Conservation (phyloP, 1,284 basidiomycete species). For the Rhodotorula sp. region DNA sequence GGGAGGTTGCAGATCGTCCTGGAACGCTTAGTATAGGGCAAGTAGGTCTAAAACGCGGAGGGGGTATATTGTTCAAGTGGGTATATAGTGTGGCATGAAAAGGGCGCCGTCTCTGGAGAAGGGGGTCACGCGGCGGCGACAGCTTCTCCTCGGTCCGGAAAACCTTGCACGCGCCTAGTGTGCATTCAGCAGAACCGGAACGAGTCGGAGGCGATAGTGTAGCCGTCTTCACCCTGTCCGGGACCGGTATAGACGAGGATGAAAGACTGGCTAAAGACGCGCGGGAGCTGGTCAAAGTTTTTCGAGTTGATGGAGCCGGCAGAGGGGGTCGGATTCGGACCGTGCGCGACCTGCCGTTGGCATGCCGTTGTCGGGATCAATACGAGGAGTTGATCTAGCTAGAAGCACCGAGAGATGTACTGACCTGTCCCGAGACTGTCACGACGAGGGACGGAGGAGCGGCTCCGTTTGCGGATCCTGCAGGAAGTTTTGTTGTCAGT, state of each 20-base stretch:
- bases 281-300: constrained; percentile 68
- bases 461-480: constrained; percentile 23
- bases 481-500: not conserved
- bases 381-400: not conserved
- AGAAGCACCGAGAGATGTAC: not conserved
- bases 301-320: constrained; percentile 54
- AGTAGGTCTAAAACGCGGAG: too few species aligned
- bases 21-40: too few species aligned
- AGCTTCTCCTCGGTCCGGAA: too few species aligned
- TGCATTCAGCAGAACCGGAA: constrained; percentile 32
- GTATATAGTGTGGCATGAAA: too few species aligned
- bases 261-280: constrained; percentile 80
- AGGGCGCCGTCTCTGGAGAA: too few species aligned
- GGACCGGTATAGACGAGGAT: constrained; percentile 55
- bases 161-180: not conserved
- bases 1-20: too few species aligned
- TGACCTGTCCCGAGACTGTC: constrained; percentile 34
- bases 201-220: constrained; percentile 30
- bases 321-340: constrained; percentile 54
- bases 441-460: constrained; percentile 31
- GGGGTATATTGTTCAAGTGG: too few species aligned
- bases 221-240: constrained; percentile 10
- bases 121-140: too few species aligned
- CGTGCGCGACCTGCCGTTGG: constrained; percentile 66
- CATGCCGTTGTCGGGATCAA: not conserved